Percentiles rank a stretch among this genome's conserved stretches.
These are phyloP conservation scores for Cercospora citrullina DNA, from an alignment of 2,329 filamentous ascomycete species.

Conservation along the genomic window DNA sequence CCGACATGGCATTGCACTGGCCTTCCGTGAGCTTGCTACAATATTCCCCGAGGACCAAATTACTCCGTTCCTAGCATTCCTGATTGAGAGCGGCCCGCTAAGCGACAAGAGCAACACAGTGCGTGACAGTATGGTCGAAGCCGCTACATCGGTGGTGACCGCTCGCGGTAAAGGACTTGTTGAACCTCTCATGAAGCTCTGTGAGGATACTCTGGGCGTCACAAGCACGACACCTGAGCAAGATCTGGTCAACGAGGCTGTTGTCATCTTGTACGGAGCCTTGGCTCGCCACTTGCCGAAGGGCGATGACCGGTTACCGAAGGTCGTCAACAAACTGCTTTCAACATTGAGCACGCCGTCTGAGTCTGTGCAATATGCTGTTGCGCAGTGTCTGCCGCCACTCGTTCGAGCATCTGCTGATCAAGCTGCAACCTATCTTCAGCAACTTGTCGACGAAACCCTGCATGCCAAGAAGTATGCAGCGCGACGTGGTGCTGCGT, in stretches of 20 bases:
- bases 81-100: slow-evolving; percentile 84
- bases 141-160: slow-evolving; percentile 78
- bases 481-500: slow-evolving; percentile 87
- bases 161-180: slow-evolving; percentile 78
- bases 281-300: slow-evolving; percentile 80
- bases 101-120: slow-evolving; percentile 77
- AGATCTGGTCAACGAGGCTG: slow-evolving; percentile 92
- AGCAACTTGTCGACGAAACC: slow-evolving; percentile 78
- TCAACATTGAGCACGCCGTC: slow-evolving; percentile 90
- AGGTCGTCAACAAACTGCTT: slow-evolving; percentile 82
- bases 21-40: slow-evolving; percentile 77
- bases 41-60: slow-evolving; percentile 69
- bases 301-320: slow-evolving; percentile 83
- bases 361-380: slow-evolving; percentile 94
- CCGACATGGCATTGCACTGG: slow-evolving; percentile 82
- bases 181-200: slow-evolving; percentile 86
- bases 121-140: slow-evolving; percentile 86
- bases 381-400: slow-evolving; percentile 89
- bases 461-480: slow-evolving; percentile 88
- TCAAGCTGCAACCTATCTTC: slow-evolving; percentile 76
- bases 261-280: slow-evolving; percentile 96
- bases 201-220: slow-evolving; percentile 83
- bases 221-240: slow-evolving; percentile 78
- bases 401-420: slow-evolving; percentile 79
- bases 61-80: slow-evolving; percentile 76